Evolutionary conservation across 495 filamentous ascomycete genomes (phyloP).

Genomic region (Tuber brumale): DNA sequence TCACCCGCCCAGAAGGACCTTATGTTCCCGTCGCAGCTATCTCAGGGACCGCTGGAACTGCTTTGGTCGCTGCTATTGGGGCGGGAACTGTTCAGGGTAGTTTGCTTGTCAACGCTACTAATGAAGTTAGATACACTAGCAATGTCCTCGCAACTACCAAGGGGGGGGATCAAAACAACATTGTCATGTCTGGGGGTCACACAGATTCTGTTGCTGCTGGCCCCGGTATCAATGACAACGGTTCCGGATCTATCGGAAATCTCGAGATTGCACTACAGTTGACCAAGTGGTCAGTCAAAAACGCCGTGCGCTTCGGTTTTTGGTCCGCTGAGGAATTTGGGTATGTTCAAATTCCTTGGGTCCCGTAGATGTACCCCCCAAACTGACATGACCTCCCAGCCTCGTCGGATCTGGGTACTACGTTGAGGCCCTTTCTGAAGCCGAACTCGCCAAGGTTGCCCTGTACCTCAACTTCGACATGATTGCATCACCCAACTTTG

Average conservation of each 20-base stretch:
- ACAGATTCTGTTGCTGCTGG: slow-evolving; percentile 60
- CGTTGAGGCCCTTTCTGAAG: slow-evolving; percentile 48
- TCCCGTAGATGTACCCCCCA: neutral
- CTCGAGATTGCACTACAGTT: slow-evolving; percentile 59
- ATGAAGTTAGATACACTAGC: slow-evolving; percentile 50
- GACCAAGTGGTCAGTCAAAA: slow-evolving; percentile 53
- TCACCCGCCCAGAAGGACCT: slow-evolving; percentile 46
- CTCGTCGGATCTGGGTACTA: slow-evolving; percentile 60
- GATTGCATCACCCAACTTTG: slow-evolving; percentile 68
- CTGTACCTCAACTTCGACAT: slow-evolving; percentile 75
- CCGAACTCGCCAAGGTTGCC: slow-evolving; percentile 53
- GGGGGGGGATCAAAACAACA: slow-evolving; percentile 57
- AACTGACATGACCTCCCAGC: slow-evolving; percentile 27
- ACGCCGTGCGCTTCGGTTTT: slow-evolving; percentile 64
- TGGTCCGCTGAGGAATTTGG: slow-evolving; percentile 57
- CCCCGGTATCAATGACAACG: slow-evolving; percentile 64
- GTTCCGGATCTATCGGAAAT: slow-evolving; percentile 58
- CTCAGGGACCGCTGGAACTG: slow-evolving; percentile 49
- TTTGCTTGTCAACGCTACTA: slow-evolving; percentile 43
- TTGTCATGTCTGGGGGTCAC: slow-evolving; percentile 60
- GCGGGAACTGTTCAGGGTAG: slow-evolving; percentile 39
- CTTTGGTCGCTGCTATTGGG: slow-evolving; percentile 45
- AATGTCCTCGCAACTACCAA: slow-evolving; percentile 67
- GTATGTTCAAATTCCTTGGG: neutral
- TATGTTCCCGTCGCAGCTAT: slow-evolving; percentile 54